Base-by-base conservation (phyloP, 305 asterid genomes). In the Fraxinus xanthoxyloides region DNA sequence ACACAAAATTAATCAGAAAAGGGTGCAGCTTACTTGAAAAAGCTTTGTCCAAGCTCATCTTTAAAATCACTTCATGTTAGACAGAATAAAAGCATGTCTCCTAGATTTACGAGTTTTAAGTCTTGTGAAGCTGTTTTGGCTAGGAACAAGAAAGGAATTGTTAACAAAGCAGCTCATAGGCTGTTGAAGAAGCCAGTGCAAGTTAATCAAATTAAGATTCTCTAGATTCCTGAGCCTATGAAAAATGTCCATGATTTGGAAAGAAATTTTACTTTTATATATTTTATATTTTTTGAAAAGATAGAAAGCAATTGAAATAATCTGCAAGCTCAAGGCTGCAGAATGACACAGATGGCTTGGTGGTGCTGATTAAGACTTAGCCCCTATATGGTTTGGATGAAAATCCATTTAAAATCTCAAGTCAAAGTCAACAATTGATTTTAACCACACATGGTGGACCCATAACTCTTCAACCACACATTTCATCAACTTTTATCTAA, bases 21-120 rank as follows among this genome's bases (percentile, higher is more conserved):
- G 19, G n/a, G 15, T 21, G 28, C 21, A 12, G 70, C 73, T 73
- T 38, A 63, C 79, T 24, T 61, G 67, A 73, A 78, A 78, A 77
- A 67, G 80, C 73, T 84, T 70, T n/a, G 82, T 78, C 69, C 36
- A 81, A 77, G 67, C 24, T 32, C 31, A 48, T 81, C 69, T 43
- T 61, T 30, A 19, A 34, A 79, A 84, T 65, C 28, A 65, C 7
- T 65, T 67, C 73, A 67, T 26, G 35, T 24, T 67, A 24, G 73
- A 67, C n/a, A 67, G 30, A 67, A 26, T 24, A 26, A 67, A 67
- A 67, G 35, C 35, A 67, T 3, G 9, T 12, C 34, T 2, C 9
- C 36, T 26, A 26, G 36, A 13, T 24, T 67, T 67, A 67, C 35
- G 7, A 26, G 36, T 17, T 26, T 67, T 21, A 2, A 26, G 73